These are phyloP conservation scores for Colletotrichum endophyticum DNA, from an alignment of 2,329 filamentous ascomycete species.

Conservation along the genomic window DNA sequence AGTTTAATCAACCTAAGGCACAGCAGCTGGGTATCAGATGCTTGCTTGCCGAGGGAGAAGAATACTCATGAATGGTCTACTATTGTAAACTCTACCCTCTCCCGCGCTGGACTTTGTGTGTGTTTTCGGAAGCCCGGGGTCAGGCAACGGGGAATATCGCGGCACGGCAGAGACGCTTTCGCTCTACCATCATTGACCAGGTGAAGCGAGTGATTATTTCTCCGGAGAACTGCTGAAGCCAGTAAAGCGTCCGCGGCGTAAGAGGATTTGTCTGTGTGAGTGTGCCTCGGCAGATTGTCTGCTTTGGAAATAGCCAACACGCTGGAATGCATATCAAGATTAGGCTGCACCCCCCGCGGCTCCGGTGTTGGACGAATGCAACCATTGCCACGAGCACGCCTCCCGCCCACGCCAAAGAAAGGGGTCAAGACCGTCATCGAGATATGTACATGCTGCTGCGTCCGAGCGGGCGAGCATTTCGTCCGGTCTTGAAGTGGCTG, in stretches of 20 bases:
- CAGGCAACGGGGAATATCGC: background rate
- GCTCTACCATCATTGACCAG: background rate
- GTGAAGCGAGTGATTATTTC: background rate
- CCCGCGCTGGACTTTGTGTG: background rate
- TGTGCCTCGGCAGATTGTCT: background rate
- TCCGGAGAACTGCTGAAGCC: background rate
- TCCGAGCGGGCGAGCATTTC: background rate
- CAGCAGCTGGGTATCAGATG: background rate
- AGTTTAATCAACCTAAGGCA: background rate
- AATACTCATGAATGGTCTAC: background rate
- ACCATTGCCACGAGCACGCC: background rate
- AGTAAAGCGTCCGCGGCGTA: background rate
- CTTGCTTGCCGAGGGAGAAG: background rate
- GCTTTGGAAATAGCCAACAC: background rate
- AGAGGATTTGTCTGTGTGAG: background rate
- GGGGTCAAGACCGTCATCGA: background rate
- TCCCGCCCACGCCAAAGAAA: background rate
- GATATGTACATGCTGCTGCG: background rate
- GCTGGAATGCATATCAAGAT: background rate
- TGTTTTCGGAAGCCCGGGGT: background rate
- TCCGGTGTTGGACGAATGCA: background rate
- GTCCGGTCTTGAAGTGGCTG: background rate
- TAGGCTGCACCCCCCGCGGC: background rate
- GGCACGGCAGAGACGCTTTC: background rate
- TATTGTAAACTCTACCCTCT: background rate